These are phyloP conservation scores for Boechera stricta DNA, from an alignment of 345 rosid genomes.

Conservation along the genomic window DNA sequence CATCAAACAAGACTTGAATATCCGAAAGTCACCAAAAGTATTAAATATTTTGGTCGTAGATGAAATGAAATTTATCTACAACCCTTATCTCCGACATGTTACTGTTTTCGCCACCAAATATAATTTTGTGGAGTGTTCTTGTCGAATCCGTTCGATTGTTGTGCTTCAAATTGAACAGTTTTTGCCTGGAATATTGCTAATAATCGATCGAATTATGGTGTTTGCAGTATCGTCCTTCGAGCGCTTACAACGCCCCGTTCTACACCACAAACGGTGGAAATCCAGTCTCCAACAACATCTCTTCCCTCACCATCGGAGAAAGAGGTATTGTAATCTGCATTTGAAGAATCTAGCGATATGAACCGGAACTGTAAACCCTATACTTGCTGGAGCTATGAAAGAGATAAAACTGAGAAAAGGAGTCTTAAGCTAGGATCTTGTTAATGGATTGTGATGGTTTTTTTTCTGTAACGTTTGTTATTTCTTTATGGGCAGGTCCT, in stretches of 20 bases:
- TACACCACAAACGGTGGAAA: constrained; percentile 85
- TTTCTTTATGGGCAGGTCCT: constrained; percentile 65
- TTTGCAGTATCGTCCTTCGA: constrained; percentile 63
- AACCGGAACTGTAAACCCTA: background rate
- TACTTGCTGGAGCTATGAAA: constrained; percentile 3
- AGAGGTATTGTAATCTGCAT: constrained; percentile 55
- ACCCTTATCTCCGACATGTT: no score
- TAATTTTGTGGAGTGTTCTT: background rate
- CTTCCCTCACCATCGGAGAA: constrained; percentile 77
- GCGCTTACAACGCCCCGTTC: constrained; percentile 64
- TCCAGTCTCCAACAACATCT: constrained; percentile 83
- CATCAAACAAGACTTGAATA: constrained; percentile 2
- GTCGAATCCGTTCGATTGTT: constrained; percentile 1
- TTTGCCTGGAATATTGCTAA: background rate
- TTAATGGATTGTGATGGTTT: background rate
- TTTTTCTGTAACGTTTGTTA: background rate
- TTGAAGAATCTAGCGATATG: background rate
- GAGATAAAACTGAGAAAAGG: background rate
- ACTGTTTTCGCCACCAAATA: no score
- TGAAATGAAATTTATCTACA: no score
- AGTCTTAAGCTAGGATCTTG: constrained; percentile 14
- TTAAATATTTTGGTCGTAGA: no score
- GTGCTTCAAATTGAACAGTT: background rate
- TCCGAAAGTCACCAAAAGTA: background rate
- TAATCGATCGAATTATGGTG: constrained; percentile 8